Base-by-base conservation (phyloP, 2,329 filamentous ascomycete species). In the Paracamarosporium sp. region DNA sequence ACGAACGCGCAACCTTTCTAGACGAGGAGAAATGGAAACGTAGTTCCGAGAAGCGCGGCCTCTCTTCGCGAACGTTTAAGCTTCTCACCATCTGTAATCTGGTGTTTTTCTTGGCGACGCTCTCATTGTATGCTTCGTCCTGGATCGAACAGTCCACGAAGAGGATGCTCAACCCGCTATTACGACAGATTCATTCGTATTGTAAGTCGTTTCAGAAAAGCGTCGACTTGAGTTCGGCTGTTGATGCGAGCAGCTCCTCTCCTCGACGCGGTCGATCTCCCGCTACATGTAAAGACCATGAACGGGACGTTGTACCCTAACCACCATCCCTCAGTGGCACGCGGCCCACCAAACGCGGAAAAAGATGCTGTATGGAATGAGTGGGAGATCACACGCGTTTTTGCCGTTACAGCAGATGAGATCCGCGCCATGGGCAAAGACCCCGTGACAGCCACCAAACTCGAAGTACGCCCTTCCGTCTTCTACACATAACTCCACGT, bases 341-440 rank as follows among this genome's bases (percentile, higher is more conserved):
- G 47, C 13, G 33, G 31, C 15, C 47, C 47, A 28, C 60, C 60
- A 8, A 60, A 53, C 33, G 51, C 60, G n/a, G 44, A 52, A 13
- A 57, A 48, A 8, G 60, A 62, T 13, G 55, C 50, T 15, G 50
- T 52, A 15, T 62, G 57, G 60, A 54, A 57, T n/a, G 57, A 57
- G 28, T 62, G 60, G 60, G 60, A 60, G 48, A 28, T 62, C 17
- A 62, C 60, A 22, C 57, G 57, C 12, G 57, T 60, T 13, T 60
- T 50, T 25, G 53, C 60, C 11, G 44, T 62, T 9, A 51, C 60
- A 40, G 41, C 24, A 4, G 54, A 55, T 8, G 43, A 57, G 40
- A 43, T 62, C 6, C 30, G 51, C 8, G 50, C 48, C 20, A 51
- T 62, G 55, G 48, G 56, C 13, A 59, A 60, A 27, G 52, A 60